Evolutionary conservation across 208 protist species (phyloP), one percentile per base, ranked within the genome.

Genomic region (Wallacemonas rigidus): DNA sequence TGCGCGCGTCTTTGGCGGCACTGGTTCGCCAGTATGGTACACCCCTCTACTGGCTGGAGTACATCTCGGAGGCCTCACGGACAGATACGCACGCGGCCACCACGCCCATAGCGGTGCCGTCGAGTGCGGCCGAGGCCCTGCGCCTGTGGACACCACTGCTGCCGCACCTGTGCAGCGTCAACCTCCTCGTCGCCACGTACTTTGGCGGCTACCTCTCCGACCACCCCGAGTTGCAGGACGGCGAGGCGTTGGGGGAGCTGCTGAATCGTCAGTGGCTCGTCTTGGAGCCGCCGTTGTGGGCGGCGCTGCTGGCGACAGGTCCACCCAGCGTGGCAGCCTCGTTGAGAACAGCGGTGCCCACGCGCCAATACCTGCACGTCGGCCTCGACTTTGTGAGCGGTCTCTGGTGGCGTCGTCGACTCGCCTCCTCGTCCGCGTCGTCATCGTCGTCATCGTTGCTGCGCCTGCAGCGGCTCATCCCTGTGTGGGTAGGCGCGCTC

Each of bases 381-480:
- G 82, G 79, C 41, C 62, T 78, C 39, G 82, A 87, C 69, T 87
- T 84, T 77, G 82, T 87, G 64, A 54, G 70, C 68, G 45, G 69
- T 48, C 56, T 65, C 70, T 69, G 68, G 72, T 67, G 53, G 48
- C 43, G 74, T 76, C 0, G 57, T 71, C 44, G 41, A 58, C 17
- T 48, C 63, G 36, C 17, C 69, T 47, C 36, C 72, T 47, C 9
- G 69, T 35, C 78, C 72, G 56, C 76, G 72, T 57, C 63, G 71
- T 15, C 62, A 70, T 15, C 69, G 72, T 57, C 67, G 68, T 35
- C 38, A 48, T 7, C 45, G 62, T n/a, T 43, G 47, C 53, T 26
- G 75, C 39, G 67, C 17, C 12, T 77, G 43, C 36, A 73, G 63
- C 58, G 75, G 43, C 63, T 86, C 41, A 17, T 86, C 14, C 77